Percentiles rank a stretch among this genome's conserved stretches.
These are phyloP conservation scores for Dictyophora rubrovolvata DNA, from an alignment of 768 basidiomycete genomes.

Conservation along the genomic window DNA sequence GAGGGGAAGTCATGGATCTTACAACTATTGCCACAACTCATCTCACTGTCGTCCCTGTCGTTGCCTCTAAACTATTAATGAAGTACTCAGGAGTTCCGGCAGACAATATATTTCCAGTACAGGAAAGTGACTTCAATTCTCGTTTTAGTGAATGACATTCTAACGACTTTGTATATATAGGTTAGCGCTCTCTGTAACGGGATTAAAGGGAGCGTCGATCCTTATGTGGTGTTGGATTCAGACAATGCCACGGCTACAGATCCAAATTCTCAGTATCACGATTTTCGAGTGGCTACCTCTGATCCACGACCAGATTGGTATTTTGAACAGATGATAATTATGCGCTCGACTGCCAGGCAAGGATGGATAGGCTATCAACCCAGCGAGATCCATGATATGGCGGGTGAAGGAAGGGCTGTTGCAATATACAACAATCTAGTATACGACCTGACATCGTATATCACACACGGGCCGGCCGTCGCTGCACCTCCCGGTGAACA, in stretches of 20 bases:
- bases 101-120: conserved; percentile 84
- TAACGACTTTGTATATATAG: conserved; percentile 26
- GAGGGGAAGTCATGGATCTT: conserved; percentile 93
- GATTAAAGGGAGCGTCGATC: conserved; percentile 66
- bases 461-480: conserved; percentile 55
- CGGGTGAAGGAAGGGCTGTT: conserved; percentile 49
- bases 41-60: conserved; percentile 54
- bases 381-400: conserved; percentile 62
- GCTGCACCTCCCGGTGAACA: conserved; percentile 38
- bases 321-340: conserved; percentile 83
- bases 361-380: conserved; percentile 85
- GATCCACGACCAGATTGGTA: conserved; percentile 98
- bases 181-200: conserved; percentile 92
- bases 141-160: neutral
- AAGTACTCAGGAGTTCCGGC: conserved; percentile 75
- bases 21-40: conserved; percentile 58
- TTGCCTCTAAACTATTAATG: conserved; percentile 63
- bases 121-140: conserved; percentile 37
- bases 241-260: conserved; percentile 60
- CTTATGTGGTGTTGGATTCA: conserved; percentile 70
- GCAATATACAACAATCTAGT: conserved; percentile 83
- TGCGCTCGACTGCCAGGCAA: conserved; percentile 82
- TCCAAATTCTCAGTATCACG: conserved; percentile 77
- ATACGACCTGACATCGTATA: conserved; percentile 80
- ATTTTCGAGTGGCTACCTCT: conserved; percentile 82